Base-by-base conservation (phyloP, 148 eudicot species). In the Chenopodium quinoa region DNA sequence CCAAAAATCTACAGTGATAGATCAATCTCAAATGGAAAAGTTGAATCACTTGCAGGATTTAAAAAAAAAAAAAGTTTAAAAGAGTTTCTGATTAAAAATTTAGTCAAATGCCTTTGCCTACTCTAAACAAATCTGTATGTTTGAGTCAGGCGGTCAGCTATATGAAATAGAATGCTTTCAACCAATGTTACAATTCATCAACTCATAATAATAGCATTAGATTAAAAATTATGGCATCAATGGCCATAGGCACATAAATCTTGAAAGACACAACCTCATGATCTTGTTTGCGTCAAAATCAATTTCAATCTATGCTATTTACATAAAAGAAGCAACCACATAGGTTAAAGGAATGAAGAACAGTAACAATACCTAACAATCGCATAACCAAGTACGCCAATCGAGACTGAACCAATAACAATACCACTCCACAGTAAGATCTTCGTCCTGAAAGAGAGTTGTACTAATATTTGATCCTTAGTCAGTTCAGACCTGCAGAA, bases 381-480 rank as follows among this genome's bases (percentile, higher is more conserved):
- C 75, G 93, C 88, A 79, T 89, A 92, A 75, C 93, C 89, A 68
- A 95, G 91, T 78, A 93, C 40, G 37, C 92, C 94, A 58, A 93
- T 50, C 73, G 97, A 93, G 46, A 90, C 4, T 12, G 98, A 78
- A 77, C 98, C 94, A 79, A 92, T 29, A 80, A 89, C 82, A 71
- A 90, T 80, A 66, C 93, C 92, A 77, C 91, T 88, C 97, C 98
- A 95, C 22, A 88, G 80, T 69, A 93, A 73, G 14, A 91, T 78
- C 84, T 86, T 92, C 1, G 87, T 81, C 85, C 58, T 90, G 83
- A 80, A 89, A 76, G 92, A 87, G 69, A 92, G 91, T 23, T 92
- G 92, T 19, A 86, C 84, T 75, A 95, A 80, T 86, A 95, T 92
- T 76, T 93, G 88, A 87, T 92, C 90, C 87, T 95, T 95, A 14